A percentile compares a stretch with the other conserved stretches of the same genome.
Conservation (phyloP, 495 filamentous ascomycete species). For the Chlorociboria aeruginascens region DNA sequence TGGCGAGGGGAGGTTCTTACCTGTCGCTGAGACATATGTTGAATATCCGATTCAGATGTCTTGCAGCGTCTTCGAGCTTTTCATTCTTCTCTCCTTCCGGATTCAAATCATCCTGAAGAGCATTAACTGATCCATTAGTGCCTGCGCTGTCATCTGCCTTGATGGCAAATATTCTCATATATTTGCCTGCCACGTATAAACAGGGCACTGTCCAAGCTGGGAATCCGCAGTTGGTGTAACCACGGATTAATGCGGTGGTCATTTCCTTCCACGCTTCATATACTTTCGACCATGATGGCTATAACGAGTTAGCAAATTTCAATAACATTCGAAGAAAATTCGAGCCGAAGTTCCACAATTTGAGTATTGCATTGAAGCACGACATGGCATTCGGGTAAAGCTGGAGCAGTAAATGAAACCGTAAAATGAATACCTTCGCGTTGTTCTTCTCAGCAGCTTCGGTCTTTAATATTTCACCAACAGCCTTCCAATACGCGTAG, state of each 20-base stretch:
- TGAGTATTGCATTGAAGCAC: not conserved
- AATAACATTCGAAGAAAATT: not conserved
- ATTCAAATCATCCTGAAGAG: conserved; percentile 66
- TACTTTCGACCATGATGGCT: conserved; percentile 55
- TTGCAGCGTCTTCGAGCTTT: conserved; percentile 78
- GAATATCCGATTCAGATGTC: conserved; percentile 81
- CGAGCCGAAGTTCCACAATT: not conserved
- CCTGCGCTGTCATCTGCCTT: conserved; percentile 61
- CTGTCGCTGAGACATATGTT: conserved; percentile 77
- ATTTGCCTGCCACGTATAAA: conserved; percentile 72
- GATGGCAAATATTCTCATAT: conserved; percentile 77
- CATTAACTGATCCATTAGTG: conserved; percentile 31
- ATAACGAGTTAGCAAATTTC: conserved; percentile 1
- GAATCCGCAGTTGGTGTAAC: conserved; percentile 58
- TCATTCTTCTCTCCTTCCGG: conserved; percentile 59
- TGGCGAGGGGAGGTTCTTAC: conserved; percentile 34
- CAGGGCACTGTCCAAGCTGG: conserved; percentile 82
- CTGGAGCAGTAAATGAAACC: not conserved
- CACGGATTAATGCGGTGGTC: conserved; percentile 54
- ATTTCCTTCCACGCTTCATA: conserved; percentile 82
- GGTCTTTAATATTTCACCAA: conserved; percentile 51
- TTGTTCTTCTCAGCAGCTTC: conserved; percentile 30
- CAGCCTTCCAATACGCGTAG: conserved; percentile 67
- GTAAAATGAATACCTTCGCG: conserved; percentile 9
- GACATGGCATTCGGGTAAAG: not conserved